phyloP scores from a whole-genome alignment of 768 basidiomycete species.

The Gymnopilus junonius region DNA sequence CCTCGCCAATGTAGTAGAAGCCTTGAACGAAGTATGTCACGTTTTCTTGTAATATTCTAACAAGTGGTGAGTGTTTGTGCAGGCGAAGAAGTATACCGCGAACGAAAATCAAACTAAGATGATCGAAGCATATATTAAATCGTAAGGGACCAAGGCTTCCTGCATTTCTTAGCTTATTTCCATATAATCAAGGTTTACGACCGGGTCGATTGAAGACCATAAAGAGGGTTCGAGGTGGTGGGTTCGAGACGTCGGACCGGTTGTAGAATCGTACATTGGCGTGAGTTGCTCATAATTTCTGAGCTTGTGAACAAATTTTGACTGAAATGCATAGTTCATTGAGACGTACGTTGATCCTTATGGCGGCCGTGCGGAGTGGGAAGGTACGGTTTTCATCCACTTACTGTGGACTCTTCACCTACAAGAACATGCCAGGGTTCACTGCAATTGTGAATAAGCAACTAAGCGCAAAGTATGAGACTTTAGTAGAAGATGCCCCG shows the following conservation, averaged over 20 bases:
- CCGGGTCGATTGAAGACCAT: slow-evolving; percentile 81
- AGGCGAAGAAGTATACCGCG: slow-evolving; percentile 77
- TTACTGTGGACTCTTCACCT: slow-evolving; percentile 4
- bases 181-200: slow-evolving; percentile 59
- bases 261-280: slow-evolving; percentile 88
- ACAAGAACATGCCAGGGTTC: slow-evolving; percentile 57
- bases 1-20: slow-evolving; percentile 56
- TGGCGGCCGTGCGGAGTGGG: slow-evolving; percentile 92
- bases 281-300: slow-evolving; percentile 31
- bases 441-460: slow-evolving; percentile 88
- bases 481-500: slow-evolving; percentile 75
- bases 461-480: slow-evolving; percentile 81
- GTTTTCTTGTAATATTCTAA: not conserved
- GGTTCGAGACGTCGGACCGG: slow-evolving; percentile 88
- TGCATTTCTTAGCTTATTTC: not conserved
- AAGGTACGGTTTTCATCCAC: slow-evolving; percentile 51
- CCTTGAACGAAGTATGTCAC: slow-evolving; percentile 58
- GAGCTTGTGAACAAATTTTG: not conserved
- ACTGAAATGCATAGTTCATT: slow-evolving; percentile 52
- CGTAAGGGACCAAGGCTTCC: slow-evolving; percentile 46
- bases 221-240: slow-evolving; percentile 77
- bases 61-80: no score
- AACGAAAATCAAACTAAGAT: slow-evolving; percentile 75
- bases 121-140: slow-evolving; percentile 80
- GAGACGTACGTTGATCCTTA: slow-evolving; percentile 91